A percentile compares a stretch with the other conserved stretches of the same genome.
These are phyloP conservation scores for Fusarium dimerum DNA, from an alignment of 2,329 filamentous ascomycete species.

Conservation along the genomic window DNA sequence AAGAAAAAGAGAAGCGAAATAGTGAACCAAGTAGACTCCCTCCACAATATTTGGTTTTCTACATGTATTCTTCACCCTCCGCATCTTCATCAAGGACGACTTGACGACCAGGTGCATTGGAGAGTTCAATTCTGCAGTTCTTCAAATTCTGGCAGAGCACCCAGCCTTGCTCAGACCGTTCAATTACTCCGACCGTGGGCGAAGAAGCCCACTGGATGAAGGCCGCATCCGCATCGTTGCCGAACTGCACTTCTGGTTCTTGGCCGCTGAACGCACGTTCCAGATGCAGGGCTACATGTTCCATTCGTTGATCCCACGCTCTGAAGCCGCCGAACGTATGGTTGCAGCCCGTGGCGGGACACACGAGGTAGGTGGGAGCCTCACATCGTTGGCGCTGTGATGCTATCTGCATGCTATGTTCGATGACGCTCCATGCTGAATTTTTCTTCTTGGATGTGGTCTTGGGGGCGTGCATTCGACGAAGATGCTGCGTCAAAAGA, in stretches of 20 bases:
- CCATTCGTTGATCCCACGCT: constrained; percentile 82
- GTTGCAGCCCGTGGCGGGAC: constrained; percentile 63
- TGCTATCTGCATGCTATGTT: constrained; percentile 56
- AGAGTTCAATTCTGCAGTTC: constrained; percentile 13
- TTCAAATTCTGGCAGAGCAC: constrained; percentile 35
- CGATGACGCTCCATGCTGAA: constrained; percentile 50
- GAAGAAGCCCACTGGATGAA: constrained; percentile 44
- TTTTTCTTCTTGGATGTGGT: constrained; percentile 32
- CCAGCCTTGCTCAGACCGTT: constrained; percentile 31
- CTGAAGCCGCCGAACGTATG: constrained; percentile 59
- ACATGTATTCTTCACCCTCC: constrained; percentile 29
- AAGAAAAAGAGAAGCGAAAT: background rate
- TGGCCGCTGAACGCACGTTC: constrained; percentile 47
- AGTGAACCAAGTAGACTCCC: no score
- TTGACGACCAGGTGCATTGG: constrained; percentile 4
- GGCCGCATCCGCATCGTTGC: constrained; percentile 38
- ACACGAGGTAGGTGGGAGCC: constrained; percentile 61
- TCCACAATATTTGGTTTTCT: background rate
- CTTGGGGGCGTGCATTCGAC: constrained; percentile 73
- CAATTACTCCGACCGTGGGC: constrained; percentile 40
- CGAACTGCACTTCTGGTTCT: constrained; percentile 38
- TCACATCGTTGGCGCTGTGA: constrained; percentile 63
- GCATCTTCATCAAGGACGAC: constrained; percentile 27
- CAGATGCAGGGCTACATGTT: constrained; percentile 82
- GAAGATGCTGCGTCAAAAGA: constrained; percentile 83